Conservation (phyloP, 495 filamentous ascomycete species). For the Penicillium bialowiezense region DNA sequence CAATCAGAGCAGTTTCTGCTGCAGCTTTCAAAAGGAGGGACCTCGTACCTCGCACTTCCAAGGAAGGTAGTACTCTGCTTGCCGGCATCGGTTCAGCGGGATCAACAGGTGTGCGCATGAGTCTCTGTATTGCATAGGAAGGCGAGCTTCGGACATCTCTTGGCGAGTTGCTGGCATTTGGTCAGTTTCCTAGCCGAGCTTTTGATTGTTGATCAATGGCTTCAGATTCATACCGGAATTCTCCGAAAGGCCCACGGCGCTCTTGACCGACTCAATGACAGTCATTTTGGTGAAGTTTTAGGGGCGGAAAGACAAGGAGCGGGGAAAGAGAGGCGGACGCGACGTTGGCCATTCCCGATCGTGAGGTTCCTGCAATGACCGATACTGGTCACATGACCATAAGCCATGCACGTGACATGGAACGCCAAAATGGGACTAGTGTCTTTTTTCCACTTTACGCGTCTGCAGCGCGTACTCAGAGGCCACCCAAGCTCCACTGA, state of each 20-base stretch:
- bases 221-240: slow-evolving; percentile 37
- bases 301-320: slow-evolving; percentile 11
- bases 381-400: slow-evolving; percentile 28
- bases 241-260: slow-evolving; percentile 48
- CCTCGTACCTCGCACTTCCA: slow-evolving; percentile 93
- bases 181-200: slow-evolving; percentile 22
- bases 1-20: not conserved
- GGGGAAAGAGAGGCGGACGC: slow-evolving; percentile 19
- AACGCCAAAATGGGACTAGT: slow-evolving; percentile 26
- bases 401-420: slow-evolving; percentile 10
- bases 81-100: slow-evolving; percentile 90
- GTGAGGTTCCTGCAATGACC: slow-evolving; percentile 31
- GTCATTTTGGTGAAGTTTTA: slow-evolving; percentile 37
- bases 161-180: slow-evolving; percentile 65
- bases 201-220: slow-evolving; percentile 20
- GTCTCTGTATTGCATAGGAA: slow-evolving; percentile 89
- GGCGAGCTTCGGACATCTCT: slow-evolving; percentile 86
- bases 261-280: slow-evolving; percentile 53
- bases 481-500: slow-evolving; percentile 19
- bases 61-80: slow-evolving; percentile 87
- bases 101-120: slow-evolving; percentile 92
- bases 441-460: slow-evolving; percentile 23
- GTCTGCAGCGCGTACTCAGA: slow-evolving; percentile 19
- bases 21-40: not conserved
- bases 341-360: slow-evolving; percentile 32